A percentile compares a stretch with the other conserved stretches of the same genome.
Conservation (phyloP, 2,329 filamentous ascomycete genomes). For the Cyclaneusma minus region DNA sequence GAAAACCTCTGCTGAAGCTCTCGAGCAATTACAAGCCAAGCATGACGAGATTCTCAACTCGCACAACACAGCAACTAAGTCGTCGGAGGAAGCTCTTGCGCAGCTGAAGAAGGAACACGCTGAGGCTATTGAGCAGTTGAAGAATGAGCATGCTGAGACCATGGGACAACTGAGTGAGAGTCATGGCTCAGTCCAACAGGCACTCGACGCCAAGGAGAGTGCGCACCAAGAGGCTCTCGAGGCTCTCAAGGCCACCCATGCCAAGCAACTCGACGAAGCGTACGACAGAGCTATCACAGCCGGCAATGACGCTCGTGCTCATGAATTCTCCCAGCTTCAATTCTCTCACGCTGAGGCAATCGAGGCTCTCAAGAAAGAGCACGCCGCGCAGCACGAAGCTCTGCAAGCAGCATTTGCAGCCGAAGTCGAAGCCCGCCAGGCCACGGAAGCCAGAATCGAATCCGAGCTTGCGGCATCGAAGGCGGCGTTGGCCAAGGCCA, state of each 20-base stretch:
- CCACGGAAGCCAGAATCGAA: constrained; percentile 23
- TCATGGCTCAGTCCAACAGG: too few species aligned
- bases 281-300: constrained; percentile 32
- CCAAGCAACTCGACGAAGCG: constrained; percentile 40
- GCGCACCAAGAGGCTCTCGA: constrained; percentile 39
- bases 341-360: constrained; percentile 31
- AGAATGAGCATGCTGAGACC: background rate
- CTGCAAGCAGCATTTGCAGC: constrained; percentile 16
- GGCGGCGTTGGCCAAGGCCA: constrained; percentile 15
- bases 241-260: constrained; percentile 38
- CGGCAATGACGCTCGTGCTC: constrained; percentile 30
- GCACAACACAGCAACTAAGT: too few species aligned
- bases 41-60: too few species aligned
- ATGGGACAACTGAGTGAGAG: too few species aligned
- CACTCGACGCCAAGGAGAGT: constrained; percentile 33
- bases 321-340: constrained; percentile 37
- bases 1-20: too few species aligned
- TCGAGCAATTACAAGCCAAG: too few species aligned
- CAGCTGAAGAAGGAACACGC: too few species aligned
- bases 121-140: too few species aligned
- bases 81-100: too few species aligned
- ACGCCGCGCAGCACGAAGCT: constrained; percentile 25
- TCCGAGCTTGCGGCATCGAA: constrained; percentile 29
- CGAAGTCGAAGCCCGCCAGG: constrained; percentile 12
- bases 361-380: constrained; percentile 25